Percentiles rank a stretch among this genome's conserved stretches.
Evolutionary conservation across 2,329 filamentous ascomycete genomes (phyloP).

Genomic region (Arthrinium phaeospermum): DNA sequence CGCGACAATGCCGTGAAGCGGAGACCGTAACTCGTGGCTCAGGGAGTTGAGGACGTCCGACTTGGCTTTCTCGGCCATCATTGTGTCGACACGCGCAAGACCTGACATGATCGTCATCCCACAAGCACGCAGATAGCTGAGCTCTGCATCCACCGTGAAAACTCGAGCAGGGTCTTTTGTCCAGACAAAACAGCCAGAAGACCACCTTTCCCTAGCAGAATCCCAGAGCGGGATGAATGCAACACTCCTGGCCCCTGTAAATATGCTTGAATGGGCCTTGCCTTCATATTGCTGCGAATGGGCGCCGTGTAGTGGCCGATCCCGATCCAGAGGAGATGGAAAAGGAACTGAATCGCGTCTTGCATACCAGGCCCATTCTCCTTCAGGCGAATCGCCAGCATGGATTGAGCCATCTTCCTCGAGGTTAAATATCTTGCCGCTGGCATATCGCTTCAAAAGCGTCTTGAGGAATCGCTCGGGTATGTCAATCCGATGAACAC

Average conservation of each 20-base stretch:
- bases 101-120: conserved; percentile 62
- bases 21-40: conserved; percentile 66
- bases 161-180: conserved; percentile 48
- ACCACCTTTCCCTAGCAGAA: conserved; percentile 51
- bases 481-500: conserved; percentile 33
- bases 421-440: conserved; percentile 53
- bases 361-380: conserved; percentile 14
- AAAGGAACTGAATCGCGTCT: conserved; percentile 17
- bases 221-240: conserved; percentile 57
- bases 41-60: conserved; percentile 65
- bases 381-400: conserved; percentile 34
- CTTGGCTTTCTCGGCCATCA: conserved; percentile 53
- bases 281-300: conserved; percentile 33
- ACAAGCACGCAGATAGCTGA: conserved; percentile 58
- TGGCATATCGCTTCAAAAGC: conserved; percentile 51
- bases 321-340: not conserved
- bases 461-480: conserved; percentile 46
- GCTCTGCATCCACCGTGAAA: conserved; percentile 53
- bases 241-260: conserved; percentile 52
- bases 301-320: conserved; percentile 14
- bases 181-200: conserved; percentile 56
- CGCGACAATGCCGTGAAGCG: conserved; percentile 64
- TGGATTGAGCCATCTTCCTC: conserved; percentile 44
- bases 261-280: conserved; percentile 39
- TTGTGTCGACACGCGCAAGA: conserved; percentile 50